Conservation (phyloP, 2,329 filamentous ascomycete species). For the Fusarium sp. region DNA sequence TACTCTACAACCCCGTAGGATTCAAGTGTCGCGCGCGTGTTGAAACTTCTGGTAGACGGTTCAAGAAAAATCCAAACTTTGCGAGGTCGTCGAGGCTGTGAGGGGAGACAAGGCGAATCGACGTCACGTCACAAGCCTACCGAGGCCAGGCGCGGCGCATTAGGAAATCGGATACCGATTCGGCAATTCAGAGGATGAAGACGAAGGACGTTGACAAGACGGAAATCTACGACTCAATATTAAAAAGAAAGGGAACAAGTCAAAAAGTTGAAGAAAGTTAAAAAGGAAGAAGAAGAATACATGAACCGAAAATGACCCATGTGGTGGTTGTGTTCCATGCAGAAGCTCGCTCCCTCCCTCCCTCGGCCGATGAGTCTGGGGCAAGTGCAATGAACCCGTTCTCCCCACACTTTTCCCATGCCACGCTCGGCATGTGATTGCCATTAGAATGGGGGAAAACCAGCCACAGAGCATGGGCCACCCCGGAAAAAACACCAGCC, state of each 20-base stretch:
- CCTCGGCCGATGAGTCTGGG: constrained; percentile 47
- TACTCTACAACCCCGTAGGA: neutral
- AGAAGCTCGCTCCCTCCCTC: constrained; percentile 29
- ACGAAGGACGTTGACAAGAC: neutral
- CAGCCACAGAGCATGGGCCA: constrained; percentile 22
- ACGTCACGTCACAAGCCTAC: constrained; percentile 43
- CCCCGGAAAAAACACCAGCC: constrained; percentile 19
- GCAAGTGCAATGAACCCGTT: constrained; percentile 36
- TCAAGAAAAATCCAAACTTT: neutral
- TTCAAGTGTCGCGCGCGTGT: neutral
- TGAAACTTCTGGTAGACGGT: neutral
- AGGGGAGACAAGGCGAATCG: constrained; percentile 25
- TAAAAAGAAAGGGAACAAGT: neutral
- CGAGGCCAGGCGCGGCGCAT: constrained; percentile 26
- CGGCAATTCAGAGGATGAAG: neutral
- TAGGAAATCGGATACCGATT: constrained; percentile 15
- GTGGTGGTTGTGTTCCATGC: constrained; percentile 28
- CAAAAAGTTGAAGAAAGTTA: neutral
- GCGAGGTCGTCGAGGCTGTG: constrained; percentile 9
- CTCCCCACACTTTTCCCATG: constrained; percentile 41
- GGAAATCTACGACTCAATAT: neutral
- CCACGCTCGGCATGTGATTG: constrained; percentile 46
- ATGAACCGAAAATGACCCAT: constrained; percentile 17
- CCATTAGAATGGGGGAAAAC: constrained; percentile 18
- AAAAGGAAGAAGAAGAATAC: constrained; percentile 24